Evolutionary conservation across 257 asterid species (phyloP).

Genomic region (Verbascum thapsus): DNA sequence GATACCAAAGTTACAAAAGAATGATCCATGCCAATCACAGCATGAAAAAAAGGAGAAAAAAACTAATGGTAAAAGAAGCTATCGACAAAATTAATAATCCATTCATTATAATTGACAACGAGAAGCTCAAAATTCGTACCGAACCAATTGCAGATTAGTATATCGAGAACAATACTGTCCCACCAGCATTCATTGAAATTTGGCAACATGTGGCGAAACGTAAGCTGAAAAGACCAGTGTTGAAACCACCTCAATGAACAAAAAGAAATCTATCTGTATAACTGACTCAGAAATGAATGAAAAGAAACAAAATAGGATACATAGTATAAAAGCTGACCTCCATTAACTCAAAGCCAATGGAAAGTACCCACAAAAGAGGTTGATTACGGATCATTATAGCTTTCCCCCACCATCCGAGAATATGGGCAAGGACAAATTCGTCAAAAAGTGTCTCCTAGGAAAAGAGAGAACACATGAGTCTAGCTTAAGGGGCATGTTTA

Average conservation of each 20-base stretch:
- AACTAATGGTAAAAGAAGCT: no score
- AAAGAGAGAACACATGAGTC: no score
- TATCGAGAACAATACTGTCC: constrained; percentile 96
- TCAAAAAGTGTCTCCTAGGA: constrained; percentile 91
- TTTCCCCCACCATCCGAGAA: constrained; percentile 99
- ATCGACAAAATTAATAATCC: constrained; percentile 9
- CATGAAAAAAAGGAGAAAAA: constrained; percentile 1
- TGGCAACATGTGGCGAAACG: constrained; percentile 98
- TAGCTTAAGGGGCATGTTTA: constrained; percentile 27
- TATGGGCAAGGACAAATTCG: constrained; percentile 96
- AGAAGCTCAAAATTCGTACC: constrained; percentile 52
- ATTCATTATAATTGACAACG: constrained; percentile 24
- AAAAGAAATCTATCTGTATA: constrained; percentile 22
- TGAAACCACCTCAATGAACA: constrained; percentile 27
- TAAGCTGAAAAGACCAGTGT: constrained; percentile 63
- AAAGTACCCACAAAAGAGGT: constrained; percentile 92
- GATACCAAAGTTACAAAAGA: neutral
- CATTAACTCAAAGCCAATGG: constrained; percentile 93
- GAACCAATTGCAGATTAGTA: constrained; percentile 97
- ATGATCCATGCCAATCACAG: neutral
- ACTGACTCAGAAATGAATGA: constrained; percentile 22
- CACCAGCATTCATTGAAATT: constrained; percentile 99
- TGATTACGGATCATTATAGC: constrained; percentile 99
- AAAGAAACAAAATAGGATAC: constrained; percentile 23
- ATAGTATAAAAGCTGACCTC: constrained; percentile 61